Conservation (phyloP, 306 rosid genomes). For the Acmispon strigosus region DNA sequence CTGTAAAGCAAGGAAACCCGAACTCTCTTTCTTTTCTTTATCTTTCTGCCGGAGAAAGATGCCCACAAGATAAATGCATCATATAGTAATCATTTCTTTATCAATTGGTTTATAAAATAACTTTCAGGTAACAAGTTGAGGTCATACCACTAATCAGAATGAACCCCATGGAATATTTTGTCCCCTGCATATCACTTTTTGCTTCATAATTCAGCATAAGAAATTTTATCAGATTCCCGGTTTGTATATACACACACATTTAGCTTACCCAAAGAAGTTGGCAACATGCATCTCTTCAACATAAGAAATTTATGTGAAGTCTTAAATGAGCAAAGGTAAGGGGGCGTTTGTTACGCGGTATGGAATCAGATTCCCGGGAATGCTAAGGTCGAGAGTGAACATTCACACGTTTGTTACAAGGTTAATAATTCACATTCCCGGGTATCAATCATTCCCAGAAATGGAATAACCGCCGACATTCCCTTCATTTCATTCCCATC, state of each 20-base stretch:
- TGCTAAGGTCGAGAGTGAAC: too few relatives aligned
- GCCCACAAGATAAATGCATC: conserved; percentile 12
- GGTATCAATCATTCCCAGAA: too few relatives aligned
- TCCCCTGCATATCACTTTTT: background rate
- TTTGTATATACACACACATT: conserved; percentile 15
- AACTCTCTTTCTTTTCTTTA: conserved; percentile 13
- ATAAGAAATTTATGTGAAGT: background rate
- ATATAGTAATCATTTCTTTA: conserved; percentile 16
- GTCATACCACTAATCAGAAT: background rate
- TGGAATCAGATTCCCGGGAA: too few relatives aligned
- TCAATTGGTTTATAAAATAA: conserved; percentile 12
- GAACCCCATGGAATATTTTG: conserved; percentile 22
- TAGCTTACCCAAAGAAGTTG: conserved; percentile 35
- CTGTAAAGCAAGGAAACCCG: conserved; percentile 30
- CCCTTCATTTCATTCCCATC: too few relatives aligned
- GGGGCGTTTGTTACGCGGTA: too few relatives aligned
- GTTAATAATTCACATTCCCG: too few relatives aligned
- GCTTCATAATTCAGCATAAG: conserved; percentile 28
- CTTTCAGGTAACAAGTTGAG: background rate
- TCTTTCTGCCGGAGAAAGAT: conserved; percentile 30
- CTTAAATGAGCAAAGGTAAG: background rate
- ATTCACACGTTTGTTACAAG: too few relatives aligned
- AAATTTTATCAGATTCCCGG: conserved; percentile 15
- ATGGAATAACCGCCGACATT: too few relatives aligned
- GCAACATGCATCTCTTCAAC: conserved; percentile 25